phyloP scores from a whole-genome alignment of 108 stramenopile genomes.

The Hondaea fermentalgiana region DNA sequence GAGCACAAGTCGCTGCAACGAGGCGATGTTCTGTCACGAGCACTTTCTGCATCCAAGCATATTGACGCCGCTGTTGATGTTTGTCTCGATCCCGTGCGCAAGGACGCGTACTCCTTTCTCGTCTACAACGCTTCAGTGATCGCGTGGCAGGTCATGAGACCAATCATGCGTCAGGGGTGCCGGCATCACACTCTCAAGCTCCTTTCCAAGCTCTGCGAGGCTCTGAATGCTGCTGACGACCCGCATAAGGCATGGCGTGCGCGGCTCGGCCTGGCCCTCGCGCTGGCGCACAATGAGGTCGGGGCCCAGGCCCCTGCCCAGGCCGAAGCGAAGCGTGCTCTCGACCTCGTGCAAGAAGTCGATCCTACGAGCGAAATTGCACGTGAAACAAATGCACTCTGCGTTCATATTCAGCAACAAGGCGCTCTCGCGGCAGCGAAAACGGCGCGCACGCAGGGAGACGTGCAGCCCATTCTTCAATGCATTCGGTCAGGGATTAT shows the following conservation, averaged over 20 bases:
- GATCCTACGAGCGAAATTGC: not conserved
- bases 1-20: not conserved
- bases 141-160: not conserved
- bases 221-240: not conserved
- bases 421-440: not conserved
- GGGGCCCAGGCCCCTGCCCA: not conserved
- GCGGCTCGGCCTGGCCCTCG: not conserved
- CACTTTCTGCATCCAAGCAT: not conserved
- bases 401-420: not conserved
- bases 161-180: not conserved
- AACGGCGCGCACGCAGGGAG: not conserved
- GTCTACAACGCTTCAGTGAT: not conserved
- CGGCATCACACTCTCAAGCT: not conserved
- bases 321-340: not conserved
- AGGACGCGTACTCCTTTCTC: not conserved
- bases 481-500: not conserved
- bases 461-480: not conserved
- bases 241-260: not conserved
- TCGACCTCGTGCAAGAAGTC: not conserved
- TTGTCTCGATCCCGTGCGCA: not conserved
- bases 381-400: not conserved
- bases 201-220: not conserved
- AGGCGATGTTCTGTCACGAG: not conserved
- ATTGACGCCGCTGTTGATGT: not conserved
- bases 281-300: not conserved